These are phyloP conservation scores for Apiotrichum sp. DNA, from an alignment of 1,284 basidiomycete genomes.

Conservation along the genomic window DNA sequence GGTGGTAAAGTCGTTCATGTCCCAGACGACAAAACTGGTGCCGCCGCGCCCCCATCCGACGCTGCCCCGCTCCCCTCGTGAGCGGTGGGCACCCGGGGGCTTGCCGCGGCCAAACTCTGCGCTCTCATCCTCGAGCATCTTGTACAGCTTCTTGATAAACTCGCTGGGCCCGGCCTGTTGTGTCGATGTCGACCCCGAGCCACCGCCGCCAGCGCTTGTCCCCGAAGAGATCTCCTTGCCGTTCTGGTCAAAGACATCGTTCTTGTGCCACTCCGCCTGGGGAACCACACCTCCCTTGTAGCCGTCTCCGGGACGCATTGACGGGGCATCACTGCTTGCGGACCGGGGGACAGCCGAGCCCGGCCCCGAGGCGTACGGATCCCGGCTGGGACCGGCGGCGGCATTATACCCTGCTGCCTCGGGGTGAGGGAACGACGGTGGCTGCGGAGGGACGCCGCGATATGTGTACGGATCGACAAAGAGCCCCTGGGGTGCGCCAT, in stretches of 20 bases:
- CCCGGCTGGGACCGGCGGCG: slow-evolving; percentile 13
- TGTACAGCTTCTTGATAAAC: slow-evolving; percentile 95
- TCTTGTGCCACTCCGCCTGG: slow-evolving; percentile 3
- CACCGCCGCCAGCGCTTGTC: not conserved
- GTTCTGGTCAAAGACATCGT: slow-evolving; percentile 2
- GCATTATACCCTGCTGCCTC: slow-evolving; percentile 8
- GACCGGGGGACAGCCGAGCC: not conserved
- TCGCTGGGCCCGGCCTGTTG: slow-evolving; percentile 52
- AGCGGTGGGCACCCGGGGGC: slow-evolving; percentile 24
- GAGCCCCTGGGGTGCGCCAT: slow-evolving; percentile 4
- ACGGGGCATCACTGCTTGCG: not conserved
- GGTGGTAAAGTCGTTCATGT: slow-evolving; percentile 97
- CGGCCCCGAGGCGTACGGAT: slow-evolving; percentile 7
- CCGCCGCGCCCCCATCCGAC: slow-evolving; percentile 80
- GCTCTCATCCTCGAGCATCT: slow-evolving; percentile 51
- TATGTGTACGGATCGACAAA: slow-evolving; percentile 13
- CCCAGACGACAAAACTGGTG: slow-evolving; percentile 92
- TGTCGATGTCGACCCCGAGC: not conserved
- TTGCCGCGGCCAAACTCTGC: slow-evolving; percentile 33
- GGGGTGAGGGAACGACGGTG: not conserved
- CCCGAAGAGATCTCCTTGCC: slow-evolving; percentile 1
- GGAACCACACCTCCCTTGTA: not conserved
- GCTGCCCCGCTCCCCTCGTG: slow-evolving; percentile 30
- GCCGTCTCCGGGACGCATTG: not conserved
- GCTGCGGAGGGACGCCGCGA: slow-evolving; percentile 1